These are phyloP conservation scores for Podosphaera leucotricha DNA, from an alignment of 2,329 filamentous ascomycete genomes.

Conservation along the genomic window DNA sequence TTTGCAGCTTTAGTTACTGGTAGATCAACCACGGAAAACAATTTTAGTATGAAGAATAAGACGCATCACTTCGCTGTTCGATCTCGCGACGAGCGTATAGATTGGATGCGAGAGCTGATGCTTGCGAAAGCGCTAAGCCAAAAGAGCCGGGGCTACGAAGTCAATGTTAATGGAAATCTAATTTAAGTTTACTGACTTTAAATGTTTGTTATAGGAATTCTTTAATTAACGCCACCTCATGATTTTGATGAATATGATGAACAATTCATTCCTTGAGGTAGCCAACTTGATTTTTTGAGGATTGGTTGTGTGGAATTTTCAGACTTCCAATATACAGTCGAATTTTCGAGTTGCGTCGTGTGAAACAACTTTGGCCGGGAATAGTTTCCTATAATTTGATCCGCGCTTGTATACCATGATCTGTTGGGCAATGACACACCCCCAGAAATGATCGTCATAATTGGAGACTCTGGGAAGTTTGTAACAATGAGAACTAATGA, in stretches of 20 bases:
- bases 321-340: neutral
- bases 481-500: no score
- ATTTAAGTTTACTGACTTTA: slow-evolving; percentile 21
- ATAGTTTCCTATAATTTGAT: neutral
- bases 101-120: slow-evolving; percentile 94
- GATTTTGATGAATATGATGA: neutral
- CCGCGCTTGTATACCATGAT: neutral
- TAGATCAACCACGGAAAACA: slow-evolving; percentile 15
- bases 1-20: slow-evolving; percentile 15
- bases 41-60: slow-evolving; percentile 44
- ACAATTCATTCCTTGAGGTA: neutral
- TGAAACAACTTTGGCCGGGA: neutral
- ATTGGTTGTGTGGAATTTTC: neutral
- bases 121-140: slow-evolving; percentile 68
- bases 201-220: neutral
- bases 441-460: neutral
- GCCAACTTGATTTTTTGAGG: neutral
- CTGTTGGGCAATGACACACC: neutral
- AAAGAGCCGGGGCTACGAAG: slow-evolving; percentile 62
- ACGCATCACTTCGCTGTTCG: slow-evolving; percentile 87
- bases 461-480: neutral
- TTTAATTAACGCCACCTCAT: neutral
- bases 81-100: slow-evolving; percentile 69
- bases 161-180: slow-evolving; percentile 61
- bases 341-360: neutral